A percentile compares a stretch with the other conserved stretches of the same genome.
Conservation (phyloP, 1,284 basidiomycete species). For the Cutaneotrichosporon curvatum region DNA sequence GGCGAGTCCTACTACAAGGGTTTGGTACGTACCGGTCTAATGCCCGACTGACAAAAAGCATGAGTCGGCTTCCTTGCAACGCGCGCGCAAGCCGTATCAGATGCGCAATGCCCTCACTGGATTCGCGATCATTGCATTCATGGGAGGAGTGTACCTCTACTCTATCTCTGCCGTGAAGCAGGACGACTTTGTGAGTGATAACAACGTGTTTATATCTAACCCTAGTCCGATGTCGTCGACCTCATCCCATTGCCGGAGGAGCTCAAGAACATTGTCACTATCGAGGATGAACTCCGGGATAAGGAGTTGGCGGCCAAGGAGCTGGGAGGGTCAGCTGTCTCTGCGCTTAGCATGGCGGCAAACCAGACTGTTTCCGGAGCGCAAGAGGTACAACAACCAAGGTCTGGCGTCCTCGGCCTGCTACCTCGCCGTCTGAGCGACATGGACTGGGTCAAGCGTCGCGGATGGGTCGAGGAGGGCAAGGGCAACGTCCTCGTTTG, state of each 20-base stretch:
- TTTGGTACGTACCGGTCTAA: background rate
- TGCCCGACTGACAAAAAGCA: conserved; percentile 48
- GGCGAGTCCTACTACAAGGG: conserved; percentile 21
- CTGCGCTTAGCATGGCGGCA: background rate
- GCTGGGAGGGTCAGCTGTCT: background rate
- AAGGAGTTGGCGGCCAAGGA: conserved; percentile 5
- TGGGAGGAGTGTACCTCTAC: conserved; percentile 80
- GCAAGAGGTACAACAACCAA: too few species aligned
- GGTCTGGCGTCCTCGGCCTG: conserved; percentile 6
- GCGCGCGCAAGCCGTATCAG: conserved; percentile 78
- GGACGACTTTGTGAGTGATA: conserved; percentile 73
- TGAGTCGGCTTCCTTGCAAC: conserved; percentile 76
- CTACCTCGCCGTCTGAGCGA: conserved; percentile 29
- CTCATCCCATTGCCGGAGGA: conserved; percentile 42
- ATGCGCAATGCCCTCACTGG: conserved; percentile 75
- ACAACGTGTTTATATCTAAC: conserved; percentile 11
- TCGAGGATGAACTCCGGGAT: conserved; percentile 44
- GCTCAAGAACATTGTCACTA: conserved; percentile 33
- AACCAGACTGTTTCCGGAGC: background rate
- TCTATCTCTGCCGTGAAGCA: conserved; percentile 90
- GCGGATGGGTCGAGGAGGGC: conserved; percentile 27
- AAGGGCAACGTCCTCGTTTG: conserved; percentile 34
- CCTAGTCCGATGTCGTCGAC: conserved; percentile 45
- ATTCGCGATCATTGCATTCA: conserved; percentile 62
- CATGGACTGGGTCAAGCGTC: conserved; percentile 29